Evolutionary conservation across 176 grass and related monocot genomes (phyloP), one percentile per base, ranked within the genome.

Genomic region (Echinochloa phyllopogon): DNA sequence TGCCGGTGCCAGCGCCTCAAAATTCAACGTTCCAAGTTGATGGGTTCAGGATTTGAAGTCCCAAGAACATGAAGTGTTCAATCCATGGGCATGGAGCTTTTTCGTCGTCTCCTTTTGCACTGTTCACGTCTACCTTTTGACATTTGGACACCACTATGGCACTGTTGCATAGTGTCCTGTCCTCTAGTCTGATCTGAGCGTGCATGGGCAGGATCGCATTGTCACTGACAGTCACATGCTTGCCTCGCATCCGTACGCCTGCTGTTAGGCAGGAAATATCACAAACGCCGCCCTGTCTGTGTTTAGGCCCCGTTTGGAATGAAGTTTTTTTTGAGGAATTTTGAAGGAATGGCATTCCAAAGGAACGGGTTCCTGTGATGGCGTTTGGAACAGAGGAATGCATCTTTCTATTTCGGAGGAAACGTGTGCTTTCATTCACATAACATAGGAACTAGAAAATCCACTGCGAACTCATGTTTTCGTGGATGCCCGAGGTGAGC

Each of bases 11-110:
- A 64, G 16, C 13, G 75, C 60, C 50, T 74, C 60, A 52, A 75
- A 75, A 55, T 91, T 87, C 81, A 84, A 83, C 60, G 75, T 39
- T 87, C 80, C 75, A 80, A 47, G 68, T 25, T 27, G 66, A n/a
- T 67, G 52, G 23, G n/a, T 84, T 52, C 78, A 80, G 58, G 44
- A 79, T 74, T 60, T 69, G 79, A 69, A 80, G 68, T 83, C 84
- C 75, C 74, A 68, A 83, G 74, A 75, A 77, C 38, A 0, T 49
- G 3, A 44, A 11, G 10, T 50, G 43, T 79, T 77, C 42, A 83
- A 47, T 33, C 29, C 29, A 66, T 52, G 49, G 49, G 29, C 56
- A 45, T 43, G 61, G 59, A 36, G 58, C 29, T 20, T 62, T 83
- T 83, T 59, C 58, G 66, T 67, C 59, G 6, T 48, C 84, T 79